Evolutionary conservation across 139 green algal genomes (phyloP).

Genomic region (Micromonas pusilla): DNA sequence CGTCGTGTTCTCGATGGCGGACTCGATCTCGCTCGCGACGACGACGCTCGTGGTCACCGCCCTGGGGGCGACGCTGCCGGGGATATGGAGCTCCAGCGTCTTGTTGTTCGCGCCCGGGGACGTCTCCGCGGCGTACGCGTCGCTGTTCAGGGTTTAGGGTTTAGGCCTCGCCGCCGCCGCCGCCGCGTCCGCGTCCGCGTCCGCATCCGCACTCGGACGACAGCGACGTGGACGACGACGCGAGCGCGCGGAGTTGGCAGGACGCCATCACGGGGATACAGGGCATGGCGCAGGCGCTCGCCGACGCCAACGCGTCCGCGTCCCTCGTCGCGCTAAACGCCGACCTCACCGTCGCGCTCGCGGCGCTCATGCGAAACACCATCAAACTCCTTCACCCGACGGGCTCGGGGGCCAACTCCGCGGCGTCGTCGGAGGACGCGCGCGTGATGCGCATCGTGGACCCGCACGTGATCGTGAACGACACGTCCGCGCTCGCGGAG

Average conservation of each 20-base stretch:
- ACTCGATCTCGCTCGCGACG: neutral
- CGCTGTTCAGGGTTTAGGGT: neutral
- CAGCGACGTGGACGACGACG: neutral
- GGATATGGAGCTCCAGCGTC: neutral
- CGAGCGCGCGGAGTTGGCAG: neutral
- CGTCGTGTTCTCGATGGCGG: neutral
- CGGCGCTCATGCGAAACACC: neutral
- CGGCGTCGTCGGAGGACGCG: neutral
- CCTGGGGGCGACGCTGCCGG: neutral
- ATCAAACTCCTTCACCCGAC: neutral
- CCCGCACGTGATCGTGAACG: neutral
- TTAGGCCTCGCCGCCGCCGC: neutral
- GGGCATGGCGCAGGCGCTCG: neutral
- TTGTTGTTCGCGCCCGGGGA: conserved; percentile 1
- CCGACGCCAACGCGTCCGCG: neutral
- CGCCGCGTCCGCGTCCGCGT: neutral
- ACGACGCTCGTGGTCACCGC: neutral
- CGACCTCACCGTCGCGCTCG: neutral
- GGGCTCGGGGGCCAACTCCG: neutral
- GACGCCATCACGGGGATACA: neutral
- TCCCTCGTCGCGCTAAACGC: neutral
- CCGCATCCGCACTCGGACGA: neutral
- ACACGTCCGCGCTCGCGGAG: neutral
- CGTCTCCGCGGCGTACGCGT: neutral
- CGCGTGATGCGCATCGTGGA: neutral